phyloP scores from a whole-genome alignment of 2,329 filamentous ascomycete species.

The Emericellopsis atlantica region DNA sequence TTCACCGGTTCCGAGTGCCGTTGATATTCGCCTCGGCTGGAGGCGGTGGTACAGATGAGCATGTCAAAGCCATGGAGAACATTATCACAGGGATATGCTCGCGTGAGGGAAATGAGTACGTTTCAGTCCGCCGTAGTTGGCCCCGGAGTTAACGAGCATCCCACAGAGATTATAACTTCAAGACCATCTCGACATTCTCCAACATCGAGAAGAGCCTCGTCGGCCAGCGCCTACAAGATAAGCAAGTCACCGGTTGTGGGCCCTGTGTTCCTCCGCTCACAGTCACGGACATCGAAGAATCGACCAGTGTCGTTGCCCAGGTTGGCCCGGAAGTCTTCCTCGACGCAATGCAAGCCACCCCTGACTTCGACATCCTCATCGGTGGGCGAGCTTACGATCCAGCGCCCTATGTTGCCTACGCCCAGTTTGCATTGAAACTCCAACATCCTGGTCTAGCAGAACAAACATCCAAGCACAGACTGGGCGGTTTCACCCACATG shows the following conservation, averaged over 20 bases:
- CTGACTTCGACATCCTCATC: constrained; percentile 29
- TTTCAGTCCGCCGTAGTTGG: not conserved
- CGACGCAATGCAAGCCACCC: constrained; percentile 20
- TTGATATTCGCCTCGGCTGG: constrained; percentile 27
- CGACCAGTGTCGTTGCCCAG: constrained; percentile 24
- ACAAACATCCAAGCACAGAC: not conserved
- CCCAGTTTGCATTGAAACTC: constrained; percentile 5
- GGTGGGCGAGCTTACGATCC: constrained; percentile 26
- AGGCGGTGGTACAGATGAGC: constrained; percentile 28
- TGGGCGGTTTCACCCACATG: constrained; percentile 21
- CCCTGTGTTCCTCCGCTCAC: constrained; percentile 23
- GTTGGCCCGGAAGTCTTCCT: constrained; percentile 29
- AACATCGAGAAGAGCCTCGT: constrained; percentile 20
- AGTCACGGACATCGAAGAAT: constrained; percentile 19
- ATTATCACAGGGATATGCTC: constrained; percentile 21
- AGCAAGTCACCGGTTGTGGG: constrained; percentile 21
- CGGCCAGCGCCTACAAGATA: constrained; percentile 12
- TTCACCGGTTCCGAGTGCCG: constrained; percentile 14
- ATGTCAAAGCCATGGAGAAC: constrained; percentile 23
- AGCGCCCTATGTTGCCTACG: constrained; percentile 18
- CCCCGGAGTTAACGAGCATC: not conserved
- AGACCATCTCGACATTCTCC: constrained; percentile 21
- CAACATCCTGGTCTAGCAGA: constrained; percentile 1
- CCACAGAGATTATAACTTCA: constrained; percentile 9
- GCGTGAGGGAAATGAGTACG: constrained; percentile 8